Evolutionary conservation across 352 stramenopile species (phyloP).

Genomic region (Poterioochromonas sp.): DNA sequence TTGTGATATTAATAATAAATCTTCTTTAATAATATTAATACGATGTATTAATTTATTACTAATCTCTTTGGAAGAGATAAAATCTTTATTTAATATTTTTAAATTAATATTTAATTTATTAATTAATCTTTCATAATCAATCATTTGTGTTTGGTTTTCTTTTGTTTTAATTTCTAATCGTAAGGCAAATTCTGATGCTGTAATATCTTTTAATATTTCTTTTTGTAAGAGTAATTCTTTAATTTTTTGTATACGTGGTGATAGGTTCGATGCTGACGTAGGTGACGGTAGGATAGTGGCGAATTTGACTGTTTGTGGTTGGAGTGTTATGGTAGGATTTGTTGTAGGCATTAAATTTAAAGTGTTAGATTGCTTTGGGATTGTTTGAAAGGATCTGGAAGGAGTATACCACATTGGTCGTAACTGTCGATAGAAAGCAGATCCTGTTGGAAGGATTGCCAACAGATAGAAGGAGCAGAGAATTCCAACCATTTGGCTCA

Average conservation of each 20-base stretch:
- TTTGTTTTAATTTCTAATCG: slow-evolving; percentile 34
- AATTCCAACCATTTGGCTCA: too few species aligned
- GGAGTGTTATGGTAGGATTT: too few species aligned
- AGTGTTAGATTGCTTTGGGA: too few species aligned
- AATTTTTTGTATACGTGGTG: slow-evolving; percentile 26
- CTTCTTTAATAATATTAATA: slow-evolving; percentile 26
- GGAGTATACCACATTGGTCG: too few species aligned
- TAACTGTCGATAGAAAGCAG: too few species aligned
- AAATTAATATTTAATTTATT: slow-evolving; percentile 42
- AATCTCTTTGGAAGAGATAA: slow-evolving; percentile 30
- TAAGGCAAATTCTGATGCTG: slow-evolving; percentile 47
- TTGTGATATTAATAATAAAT: not conserved
- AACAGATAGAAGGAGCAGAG: too few species aligned
- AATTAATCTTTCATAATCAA: slow-evolving; percentile 47
- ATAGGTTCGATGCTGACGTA: too few species aligned
- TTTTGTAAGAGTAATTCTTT: slow-evolving; percentile 33
- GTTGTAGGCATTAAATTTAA: too few species aligned
- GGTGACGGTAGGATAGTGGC: too few species aligned
- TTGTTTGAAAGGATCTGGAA: too few species aligned
- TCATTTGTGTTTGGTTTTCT: slow-evolving; percentile 21
- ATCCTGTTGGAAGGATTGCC: too few species aligned
- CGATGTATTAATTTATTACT: slow-evolving; percentile 19
- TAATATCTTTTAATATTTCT: slow-evolving; percentile 45
- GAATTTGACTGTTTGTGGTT: too few species aligned
- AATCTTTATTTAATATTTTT: slow-evolving; percentile 36